A percentile compares a stretch with the other conserved stretches of the same genome.
phyloP scores from a whole-genome alignment of 73 alveolate species.

The Paraurostyla sp. region DNA sequence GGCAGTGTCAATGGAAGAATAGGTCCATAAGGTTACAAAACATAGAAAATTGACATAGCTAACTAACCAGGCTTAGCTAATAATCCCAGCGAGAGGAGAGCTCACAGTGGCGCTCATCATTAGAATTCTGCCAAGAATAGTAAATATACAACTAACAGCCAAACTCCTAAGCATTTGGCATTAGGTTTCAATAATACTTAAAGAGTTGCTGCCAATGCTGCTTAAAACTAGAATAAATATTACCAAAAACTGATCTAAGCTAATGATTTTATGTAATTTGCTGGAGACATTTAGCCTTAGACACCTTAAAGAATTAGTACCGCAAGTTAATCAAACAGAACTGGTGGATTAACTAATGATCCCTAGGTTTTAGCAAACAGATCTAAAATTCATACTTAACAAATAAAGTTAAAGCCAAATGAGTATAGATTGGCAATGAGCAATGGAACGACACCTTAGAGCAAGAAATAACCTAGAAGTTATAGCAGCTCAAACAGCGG shows the following conservation, averaged over 20 bases:
- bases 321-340: not conserved
- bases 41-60: not conserved
- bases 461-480: not conserved
- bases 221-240: not conserved
- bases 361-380: too few species aligned
- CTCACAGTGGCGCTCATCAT: slow-evolving; percentile 30
- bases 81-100: not conserved
- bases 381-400: too few species aligned
- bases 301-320: slow-evolving; percentile 17
- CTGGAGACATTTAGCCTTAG: not conserved
- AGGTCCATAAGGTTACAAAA: slow-evolving; percentile 5
- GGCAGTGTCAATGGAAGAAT: slow-evolving; percentile 32
- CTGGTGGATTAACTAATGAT: too few species aligned
- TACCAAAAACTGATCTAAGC: not conserved
- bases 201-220: not conserved
- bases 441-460: not conserved
- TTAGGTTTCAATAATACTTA: slow-evolving; percentile 8
- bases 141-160: not conserved
- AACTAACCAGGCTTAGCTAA: not conserved
- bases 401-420: not conserved
- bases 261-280: not conserved
- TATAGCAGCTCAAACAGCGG: slow-evolving; percentile 14
- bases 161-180: slow-evolving; percentile 13
- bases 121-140: too few species aligned
- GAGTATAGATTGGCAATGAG: not conserved